These are phyloP conservation scores for Maudiozyma serrabonitensis DNA, from an alignment of 805 yeast genomes.

Conservation along the genomic window DNA sequence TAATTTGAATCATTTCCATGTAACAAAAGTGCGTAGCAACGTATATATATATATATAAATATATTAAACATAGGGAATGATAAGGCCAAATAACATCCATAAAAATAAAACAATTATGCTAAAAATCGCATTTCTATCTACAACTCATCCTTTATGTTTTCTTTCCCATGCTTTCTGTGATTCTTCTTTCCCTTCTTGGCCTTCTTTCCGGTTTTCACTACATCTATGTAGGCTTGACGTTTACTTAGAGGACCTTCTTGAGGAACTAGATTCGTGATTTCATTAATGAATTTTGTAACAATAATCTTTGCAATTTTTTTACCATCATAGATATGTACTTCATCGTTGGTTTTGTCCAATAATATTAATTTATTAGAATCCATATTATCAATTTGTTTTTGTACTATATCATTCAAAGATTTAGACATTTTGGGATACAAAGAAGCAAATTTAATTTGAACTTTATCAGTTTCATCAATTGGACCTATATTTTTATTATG, in stretches of 20 bases:
- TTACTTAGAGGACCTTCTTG: slow-evolving; percentile 27
- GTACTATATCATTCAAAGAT: slow-evolving; percentile 9
- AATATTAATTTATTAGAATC: slow-evolving; percentile 15
- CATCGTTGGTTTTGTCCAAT: slow-evolving; percentile 15
- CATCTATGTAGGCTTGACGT: slow-evolving; percentile 14
- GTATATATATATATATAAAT: no score
- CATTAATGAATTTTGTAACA: slow-evolving; percentile 17
- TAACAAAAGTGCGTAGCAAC: no score
- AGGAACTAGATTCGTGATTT: slow-evolving; percentile 15
- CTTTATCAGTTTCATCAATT: background rate
- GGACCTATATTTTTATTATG: slow-evolving; percentile 9
- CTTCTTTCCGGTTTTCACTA: slow-evolving; percentile 14
- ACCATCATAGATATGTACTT: slow-evolving; percentile 12
- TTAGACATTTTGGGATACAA: slow-evolving; percentile 17
- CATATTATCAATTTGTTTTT: slow-evolving; percentile 9
- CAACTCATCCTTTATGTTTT: no score
- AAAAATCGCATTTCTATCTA: no score
- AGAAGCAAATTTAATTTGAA: slow-evolving; percentile 3
- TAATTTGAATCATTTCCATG: no score
- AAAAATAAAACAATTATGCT: no score
- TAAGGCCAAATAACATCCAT: no score
- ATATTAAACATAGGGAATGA: no score
- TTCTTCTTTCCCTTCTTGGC: slow-evolving; percentile 3
- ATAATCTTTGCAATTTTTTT: slow-evolving; percentile 15
- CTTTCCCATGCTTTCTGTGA: no score